A percentile compares a stretch with the other conserved stretches of the same genome.
These are phyloP conservation scores for Actinomucor elegans DNA, from an alignment of 371 early-diverging fungal genomes.

Conservation along the genomic window DNA sequence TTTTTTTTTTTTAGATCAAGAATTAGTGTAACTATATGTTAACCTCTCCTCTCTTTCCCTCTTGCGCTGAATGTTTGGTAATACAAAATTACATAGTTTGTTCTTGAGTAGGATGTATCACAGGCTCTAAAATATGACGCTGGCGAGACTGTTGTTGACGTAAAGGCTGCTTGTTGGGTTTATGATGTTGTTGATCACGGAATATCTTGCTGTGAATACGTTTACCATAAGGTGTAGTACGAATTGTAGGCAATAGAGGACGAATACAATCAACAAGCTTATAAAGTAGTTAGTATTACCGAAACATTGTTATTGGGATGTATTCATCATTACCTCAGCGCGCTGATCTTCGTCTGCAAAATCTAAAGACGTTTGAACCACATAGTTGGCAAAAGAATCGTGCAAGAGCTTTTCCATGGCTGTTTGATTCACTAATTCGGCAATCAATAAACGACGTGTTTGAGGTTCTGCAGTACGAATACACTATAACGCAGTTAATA, in stretches of 20 bases:
- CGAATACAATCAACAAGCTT: constrained; percentile 75
- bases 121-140: no score
- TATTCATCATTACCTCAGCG: constrained; percentile 42
- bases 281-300: not conserved
- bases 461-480: constrained; percentile 77
- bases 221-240: constrained; percentile 87
- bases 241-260: constrained; percentile 76
- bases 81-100: no score
- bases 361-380: constrained; percentile 89
- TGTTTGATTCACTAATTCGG: constrained; percentile 67
- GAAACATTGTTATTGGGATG: not conserved
- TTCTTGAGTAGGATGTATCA: no score
- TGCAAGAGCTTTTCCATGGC: constrained; percentile 75
- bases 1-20: no score
- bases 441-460: constrained; percentile 69
- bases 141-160: not conserved
- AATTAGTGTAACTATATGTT: no score
- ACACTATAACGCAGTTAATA: constrained; percentile 43
- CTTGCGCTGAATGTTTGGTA: no score
- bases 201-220: constrained; percentile 75
- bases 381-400: constrained; percentile 91
- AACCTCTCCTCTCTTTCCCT: no score
- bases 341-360: constrained; percentile 81
- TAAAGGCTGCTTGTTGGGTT: not conserved
- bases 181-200: constrained; percentile 34